A percentile compares a stretch with the other conserved stretches of the same genome.
phyloP scores from a whole-genome alignment of 1,284 basidiomycete genomes.

The Puccinia triticina region DNA sequence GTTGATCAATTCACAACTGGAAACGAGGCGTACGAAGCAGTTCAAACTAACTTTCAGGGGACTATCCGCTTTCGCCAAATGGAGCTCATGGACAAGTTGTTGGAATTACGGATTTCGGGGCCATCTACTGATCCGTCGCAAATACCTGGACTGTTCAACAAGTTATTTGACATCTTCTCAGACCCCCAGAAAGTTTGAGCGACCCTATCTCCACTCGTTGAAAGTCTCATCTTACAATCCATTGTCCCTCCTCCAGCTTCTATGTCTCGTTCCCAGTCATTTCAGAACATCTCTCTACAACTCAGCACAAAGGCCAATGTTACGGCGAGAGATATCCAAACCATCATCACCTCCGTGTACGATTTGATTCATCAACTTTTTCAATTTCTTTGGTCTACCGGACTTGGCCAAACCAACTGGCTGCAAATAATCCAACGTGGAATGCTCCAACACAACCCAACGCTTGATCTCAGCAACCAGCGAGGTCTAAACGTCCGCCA shows the following conservation, averaged over 20 bases:
- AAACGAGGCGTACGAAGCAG: not conserved
- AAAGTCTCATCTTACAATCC: not conserved
- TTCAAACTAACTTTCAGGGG: slow-evolving; percentile 5
- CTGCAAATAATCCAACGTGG: not conserved
- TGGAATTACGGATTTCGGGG: not conserved
- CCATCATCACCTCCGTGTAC: not conserved
- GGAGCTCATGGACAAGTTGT: not conserved
- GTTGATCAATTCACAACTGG: not conserved
- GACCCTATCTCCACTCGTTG: not conserved
- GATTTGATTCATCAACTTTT: not conserved
- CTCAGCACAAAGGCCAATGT: not conserved
- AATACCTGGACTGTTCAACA: too few species aligned
- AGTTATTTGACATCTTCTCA: not conserved
- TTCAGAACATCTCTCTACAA: slow-evolving; percentile 1
- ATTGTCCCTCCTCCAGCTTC: not conserved
- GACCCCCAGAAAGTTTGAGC: too few species aligned
- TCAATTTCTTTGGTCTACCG: not conserved
- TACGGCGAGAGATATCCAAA: not conserved
- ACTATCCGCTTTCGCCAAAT: not conserved
- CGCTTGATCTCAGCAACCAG: too few species aligned
- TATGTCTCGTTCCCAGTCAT: too few species aligned
- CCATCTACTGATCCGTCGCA: not conserved
- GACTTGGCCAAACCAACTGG: too few species aligned
- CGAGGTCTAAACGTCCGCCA: not conserved
- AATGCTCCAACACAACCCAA: too few species aligned